Conservation (phyloP, 257 asterid species). For the Gardenia jasminoides region DNA sequence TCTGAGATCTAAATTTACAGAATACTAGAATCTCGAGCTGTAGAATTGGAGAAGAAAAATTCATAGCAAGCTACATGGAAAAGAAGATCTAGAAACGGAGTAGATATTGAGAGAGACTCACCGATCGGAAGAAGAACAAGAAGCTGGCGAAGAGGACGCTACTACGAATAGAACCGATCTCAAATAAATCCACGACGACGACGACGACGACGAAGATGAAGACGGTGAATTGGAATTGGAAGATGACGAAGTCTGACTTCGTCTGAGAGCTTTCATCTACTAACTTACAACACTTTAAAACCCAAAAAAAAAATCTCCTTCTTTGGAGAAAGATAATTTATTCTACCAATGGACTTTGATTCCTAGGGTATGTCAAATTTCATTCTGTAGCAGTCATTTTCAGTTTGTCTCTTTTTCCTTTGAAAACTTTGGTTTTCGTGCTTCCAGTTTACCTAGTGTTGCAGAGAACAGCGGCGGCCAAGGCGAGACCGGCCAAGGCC, state of each 20-base stretch:
- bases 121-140: conserved; percentile 76
- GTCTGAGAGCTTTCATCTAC: conserved; percentile 91
- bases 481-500: conserved; percentile 73
- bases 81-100: background rate
- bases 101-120: conserved; percentile 40
- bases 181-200: conserved; percentile 86
- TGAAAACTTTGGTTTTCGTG: background rate
- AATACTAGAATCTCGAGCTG: background rate
- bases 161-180: conserved; percentile 88
- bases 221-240: conserved; percentile 75
- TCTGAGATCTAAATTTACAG: conserved; percentile 3
- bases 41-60: background rate
- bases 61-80: background rate
- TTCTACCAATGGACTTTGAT: conserved; percentile 12
- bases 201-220: conserved; percentile 57
- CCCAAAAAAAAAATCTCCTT: background rate
- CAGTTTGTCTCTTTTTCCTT: background rate
- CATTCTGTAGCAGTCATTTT: conserved; percentile 13
- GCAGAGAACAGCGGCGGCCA: conserved; percentile 73
- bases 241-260: conserved; percentile 81
- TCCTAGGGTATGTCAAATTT: conserved; percentile 49
- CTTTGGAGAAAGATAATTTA: conserved; percentile 8
- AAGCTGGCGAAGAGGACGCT: conserved; percentile 80
- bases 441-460: conserved; percentile 46
- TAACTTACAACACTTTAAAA: conserved; percentile 14